Conservation (phyloP, 2,329 filamentous ascomycete species). For the Microcyclosporella mali region DNA sequence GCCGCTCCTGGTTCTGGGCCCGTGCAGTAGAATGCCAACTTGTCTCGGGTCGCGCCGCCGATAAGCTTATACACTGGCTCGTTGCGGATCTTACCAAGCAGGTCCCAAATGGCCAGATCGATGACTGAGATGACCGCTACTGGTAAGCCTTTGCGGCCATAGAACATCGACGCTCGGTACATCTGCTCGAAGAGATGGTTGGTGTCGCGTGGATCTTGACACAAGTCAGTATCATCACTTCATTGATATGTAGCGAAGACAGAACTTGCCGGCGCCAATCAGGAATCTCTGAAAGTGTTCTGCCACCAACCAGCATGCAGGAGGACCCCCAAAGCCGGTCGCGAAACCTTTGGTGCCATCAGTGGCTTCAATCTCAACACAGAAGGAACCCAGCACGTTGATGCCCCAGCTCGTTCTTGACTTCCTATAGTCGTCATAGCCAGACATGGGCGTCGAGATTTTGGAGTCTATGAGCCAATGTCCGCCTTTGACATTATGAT, state of each 20-base stretch:
- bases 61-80: slow-evolving; percentile 95
- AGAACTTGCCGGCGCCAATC: slow-evolving; percentile 63
- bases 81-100: slow-evolving; percentile 81
- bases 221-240: slow-evolving; percentile 10
- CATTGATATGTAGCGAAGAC: too few relatives aligned
- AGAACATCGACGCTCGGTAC: slow-evolving; percentile 95
- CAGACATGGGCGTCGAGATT: slow-evolving; percentile 87
- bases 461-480: slow-evolving; percentile 83
- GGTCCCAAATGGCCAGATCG: slow-evolving; percentile 86
- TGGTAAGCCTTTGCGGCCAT: slow-evolving; percentile 85
- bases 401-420: slow-evolving; percentile 92
- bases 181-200: slow-evolving; percentile 93
- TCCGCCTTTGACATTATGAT: slow-evolving; percentile 77
- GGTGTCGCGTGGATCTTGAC: slow-evolving; percentile 78
- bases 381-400: slow-evolving; percentile 88
- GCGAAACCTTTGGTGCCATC: slow-evolving; percentile 93
- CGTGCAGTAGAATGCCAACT: slow-evolving; percentile 89
- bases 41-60: slow-evolving; percentile 77
- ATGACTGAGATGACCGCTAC: slow-evolving; percentile 91
- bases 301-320: slow-evolving; percentile 87
- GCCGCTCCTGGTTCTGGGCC: slow-evolving; percentile 76
- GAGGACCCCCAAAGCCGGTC: slow-evolving; percentile 87
- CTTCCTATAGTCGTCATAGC: slow-evolving; percentile 79
- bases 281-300: slow-evolving; percentile 92
- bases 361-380: slow-evolving; percentile 78